These are phyloP conservation scores for Sordariomycetes sp. DNA, from an alignment of 2,329 filamentous ascomycete genomes.

Conservation along the genomic window DNA sequence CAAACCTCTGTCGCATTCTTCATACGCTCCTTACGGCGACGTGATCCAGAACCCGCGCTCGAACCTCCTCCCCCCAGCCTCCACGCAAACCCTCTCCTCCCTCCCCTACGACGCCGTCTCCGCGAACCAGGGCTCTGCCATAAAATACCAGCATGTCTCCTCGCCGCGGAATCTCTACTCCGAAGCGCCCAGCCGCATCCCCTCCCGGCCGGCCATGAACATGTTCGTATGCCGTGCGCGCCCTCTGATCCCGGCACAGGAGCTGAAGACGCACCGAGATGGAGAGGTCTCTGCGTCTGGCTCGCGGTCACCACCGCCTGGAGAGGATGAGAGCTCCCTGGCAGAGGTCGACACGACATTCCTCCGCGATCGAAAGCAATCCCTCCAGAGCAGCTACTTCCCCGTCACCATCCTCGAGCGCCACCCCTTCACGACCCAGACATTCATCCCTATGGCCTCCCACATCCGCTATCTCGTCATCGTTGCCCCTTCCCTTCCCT, in stretches of 20 bases:
- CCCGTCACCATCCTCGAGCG: slow-evolving; percentile 66
- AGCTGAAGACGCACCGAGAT: neutral
- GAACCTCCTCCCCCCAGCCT: slow-evolving; percentile 37
- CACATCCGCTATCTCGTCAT: slow-evolving; percentile 65
- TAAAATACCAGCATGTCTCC: slow-evolving; percentile 79
- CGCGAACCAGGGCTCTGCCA: slow-evolving; percentile 78
- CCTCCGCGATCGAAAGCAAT: neutral
- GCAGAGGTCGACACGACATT: slow-evolving; percentile 8
- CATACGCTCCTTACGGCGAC: slow-evolving; percentile 73
- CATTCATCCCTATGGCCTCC: slow-evolving; percentile 68
- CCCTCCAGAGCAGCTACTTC: slow-evolving; percentile 32
- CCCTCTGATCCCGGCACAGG: slow-evolving; percentile 10
- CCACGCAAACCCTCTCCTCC: slow-evolving; percentile 18
- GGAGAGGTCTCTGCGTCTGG: neutral
- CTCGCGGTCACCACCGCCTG: neutral
- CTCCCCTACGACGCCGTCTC: slow-evolving; percentile 40
- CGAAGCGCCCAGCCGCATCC: slow-evolving; percentile 47
- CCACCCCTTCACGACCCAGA: slow-evolving; percentile 91
- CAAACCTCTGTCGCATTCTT: slow-evolving; percentile 52
- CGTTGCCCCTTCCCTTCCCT: slow-evolving; percentile 65
- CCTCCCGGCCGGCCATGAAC: slow-evolving; percentile 59
- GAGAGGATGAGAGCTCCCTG: slow-evolving; percentile 5
- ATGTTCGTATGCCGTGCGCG: slow-evolving; percentile 69
- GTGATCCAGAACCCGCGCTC: slow-evolving; percentile 66
- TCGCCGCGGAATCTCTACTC: slow-evolving; percentile 59